Percentiles rank a stretch among this genome's conserved stretches.
These are phyloP conservation scores for Talaromyces sp. DNA, from an alignment of 2,329 filamentous ascomycete species.

Conservation along the genomic window DNA sequence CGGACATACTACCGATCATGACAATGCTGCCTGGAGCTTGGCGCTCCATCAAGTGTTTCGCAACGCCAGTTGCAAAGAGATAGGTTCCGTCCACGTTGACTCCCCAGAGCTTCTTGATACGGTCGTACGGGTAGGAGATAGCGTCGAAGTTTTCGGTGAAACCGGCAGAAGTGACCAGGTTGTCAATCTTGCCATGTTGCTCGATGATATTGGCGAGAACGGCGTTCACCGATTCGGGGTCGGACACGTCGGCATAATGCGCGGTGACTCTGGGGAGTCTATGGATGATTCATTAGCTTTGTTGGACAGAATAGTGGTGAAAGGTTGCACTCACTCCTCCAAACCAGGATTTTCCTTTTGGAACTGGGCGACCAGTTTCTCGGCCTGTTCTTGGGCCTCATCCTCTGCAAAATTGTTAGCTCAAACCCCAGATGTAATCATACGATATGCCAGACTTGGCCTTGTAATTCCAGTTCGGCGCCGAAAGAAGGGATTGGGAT, in stretches of 20 bases:
- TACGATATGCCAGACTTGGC: neutral
- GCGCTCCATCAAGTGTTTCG: constrained; percentile 82
- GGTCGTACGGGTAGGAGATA: constrained; percentile 82
- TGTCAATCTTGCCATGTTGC: constrained; percentile 78
- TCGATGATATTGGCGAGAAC: constrained; percentile 67
- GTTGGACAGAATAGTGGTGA: neutral
- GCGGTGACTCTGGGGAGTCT: constrained; percentile 80
- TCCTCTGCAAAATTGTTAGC: constrained; percentile 57
- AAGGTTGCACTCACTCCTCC: constrained; percentile 51
- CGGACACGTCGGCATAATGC: constrained; percentile 83
- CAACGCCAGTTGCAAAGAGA: constrained; percentile 77
- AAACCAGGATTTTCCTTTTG: constrained; percentile 73
- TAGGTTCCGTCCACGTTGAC: constrained; percentile 95
- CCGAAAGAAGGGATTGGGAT: neutral
- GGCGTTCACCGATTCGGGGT: constrained; percentile 70
- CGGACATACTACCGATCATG: constrained; percentile 94
- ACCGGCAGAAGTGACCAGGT: constrained; percentile 90
- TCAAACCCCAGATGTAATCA: neutral
- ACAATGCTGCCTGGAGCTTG: constrained; percentile 80
- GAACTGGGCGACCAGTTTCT: constrained; percentile 70
- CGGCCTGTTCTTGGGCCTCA: constrained; percentile 74
- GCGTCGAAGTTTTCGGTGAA: constrained; percentile 96
- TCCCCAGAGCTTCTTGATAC: constrained; percentile 87
- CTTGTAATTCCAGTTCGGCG: neutral
- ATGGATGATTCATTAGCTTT: neutral